phyloP scores from a whole-genome alignment of 805 yeast species.

The Candida sithepensis region DNA sequence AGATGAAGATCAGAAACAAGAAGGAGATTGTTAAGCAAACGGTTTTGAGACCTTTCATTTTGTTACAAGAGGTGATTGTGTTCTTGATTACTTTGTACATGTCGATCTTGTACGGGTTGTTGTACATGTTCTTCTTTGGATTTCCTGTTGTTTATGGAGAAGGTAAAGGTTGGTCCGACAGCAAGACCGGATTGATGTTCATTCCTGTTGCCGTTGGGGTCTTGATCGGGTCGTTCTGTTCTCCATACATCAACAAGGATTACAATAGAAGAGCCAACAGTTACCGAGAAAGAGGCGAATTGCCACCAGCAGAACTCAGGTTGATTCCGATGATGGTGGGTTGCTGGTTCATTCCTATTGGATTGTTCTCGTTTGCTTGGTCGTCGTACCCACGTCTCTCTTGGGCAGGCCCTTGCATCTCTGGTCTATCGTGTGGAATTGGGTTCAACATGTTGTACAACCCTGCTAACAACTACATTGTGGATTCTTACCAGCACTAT shows the following conservation, averaged over 20 bases:
- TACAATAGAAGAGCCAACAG: slow-evolving; percentile 43
- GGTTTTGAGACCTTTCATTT: slow-evolving; percentile 47
- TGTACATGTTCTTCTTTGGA: slow-evolving; percentile 64
- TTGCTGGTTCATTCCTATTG: slow-evolving; percentile 53
- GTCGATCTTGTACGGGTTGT: slow-evolving; percentile 55
- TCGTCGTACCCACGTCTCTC: slow-evolving; percentile 43
- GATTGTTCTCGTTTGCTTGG: slow-evolving; percentile 54
- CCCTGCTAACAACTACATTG: slow-evolving; percentile 63
- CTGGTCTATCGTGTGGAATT: slow-evolving; percentile 52
- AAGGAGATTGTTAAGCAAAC: slow-evolving; percentile 42
- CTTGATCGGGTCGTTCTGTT: slow-evolving; percentile 33
- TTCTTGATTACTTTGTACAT: slow-evolving; percentile 54
- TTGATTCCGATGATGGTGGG: slow-evolving; percentile 56
- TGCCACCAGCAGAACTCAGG: slow-evolving; percentile 54
- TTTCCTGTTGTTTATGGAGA: slow-evolving; percentile 56
- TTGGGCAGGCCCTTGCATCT: slow-evolving; percentile 57
- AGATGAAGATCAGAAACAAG: slow-evolving; percentile 41
- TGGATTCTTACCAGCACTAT: slow-evolving; percentile 57
- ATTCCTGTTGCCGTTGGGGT: slow-evolving; percentile 58
- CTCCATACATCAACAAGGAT: slow-evolving; percentile 46
- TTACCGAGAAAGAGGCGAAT: slow-evolving; percentile 43
- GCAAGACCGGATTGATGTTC: slow-evolving; percentile 55
- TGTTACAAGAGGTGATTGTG: slow-evolving; percentile 51
- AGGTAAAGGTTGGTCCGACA: slow-evolving; percentile 54
- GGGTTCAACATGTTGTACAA: slow-evolving; percentile 54